Evolutionary conservation across 257 asterid genomes (phyloP), one percentile per base, ranked within the genome.

Genomic region (Datura wrightii): DNA sequence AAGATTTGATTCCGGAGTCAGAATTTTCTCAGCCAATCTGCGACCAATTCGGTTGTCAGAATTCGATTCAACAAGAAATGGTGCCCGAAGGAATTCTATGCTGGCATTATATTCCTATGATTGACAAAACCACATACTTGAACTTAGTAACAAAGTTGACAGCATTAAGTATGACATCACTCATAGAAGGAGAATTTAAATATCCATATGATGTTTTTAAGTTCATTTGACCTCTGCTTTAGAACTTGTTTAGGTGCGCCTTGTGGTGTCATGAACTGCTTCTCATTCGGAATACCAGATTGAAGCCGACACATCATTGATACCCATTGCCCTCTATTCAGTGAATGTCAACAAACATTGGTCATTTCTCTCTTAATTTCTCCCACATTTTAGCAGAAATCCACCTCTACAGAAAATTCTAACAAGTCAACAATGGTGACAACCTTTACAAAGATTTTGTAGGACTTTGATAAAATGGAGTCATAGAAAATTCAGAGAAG

Each of bases 321-420:
- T 86, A 96, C 91, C 99, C 99, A 96, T 79, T 96, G 97, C 62
- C 98, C 98, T 91, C 98, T 87, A 79, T 93, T 94, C 78, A 96
- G 84, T 18, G 99, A 93, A 90, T 96, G 63, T 98, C 99, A 0
- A 94, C 98, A 85, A 93, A 94, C 97, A 94, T 92, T 74, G 93
- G 86, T 79, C 97, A 90, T 88, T 96, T 96, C 55, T 97, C 98
- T 84, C 94, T 93, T 88, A 94, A 85, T 71, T 92, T 96, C 91
- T 94, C 97, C 99, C 95, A 92, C 97, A 94, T 89, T 85, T 92
- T 94, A 19, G 86, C 66, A 18, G 91, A 91, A 89, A 90, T 90
- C 97, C 97, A 94, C 93, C 98, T 96, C 81, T 84, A 86, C 42
- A 63, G 16, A 80, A 79, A 76, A 70, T 39, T 83, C 79, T 39